Evolutionary conservation across 306 rosid genomes (phyloP).

Genomic region (Sphenostylis stenocarpa): DNA sequence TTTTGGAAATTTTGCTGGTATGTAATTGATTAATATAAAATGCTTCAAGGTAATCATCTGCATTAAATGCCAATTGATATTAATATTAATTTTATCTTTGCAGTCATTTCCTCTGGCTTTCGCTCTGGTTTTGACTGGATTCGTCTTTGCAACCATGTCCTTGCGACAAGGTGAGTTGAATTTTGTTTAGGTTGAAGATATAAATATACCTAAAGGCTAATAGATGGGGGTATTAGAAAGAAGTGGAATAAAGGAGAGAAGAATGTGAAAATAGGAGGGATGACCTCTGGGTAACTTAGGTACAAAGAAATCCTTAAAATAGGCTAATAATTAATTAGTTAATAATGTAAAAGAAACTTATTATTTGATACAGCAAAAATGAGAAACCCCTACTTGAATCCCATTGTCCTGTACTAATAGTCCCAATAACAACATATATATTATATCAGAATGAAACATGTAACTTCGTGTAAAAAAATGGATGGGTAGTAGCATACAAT

Average conservation of each 20-base stretch:
- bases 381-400: neutral
- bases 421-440: neutral
- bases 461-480: neutral
- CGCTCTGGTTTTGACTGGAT: slow-evolving; percentile 68
- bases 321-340: neutral
- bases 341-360: neutral
- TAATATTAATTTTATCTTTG: slow-evolving; percentile 35
- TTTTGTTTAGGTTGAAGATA: slow-evolving; percentile 23
- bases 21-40: slow-evolving; percentile 21
- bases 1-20: slow-evolving; percentile 1
- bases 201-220: neutral
- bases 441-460: neutral
- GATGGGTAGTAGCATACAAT: neutral
- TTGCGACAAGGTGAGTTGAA: slow-evolving; percentile 76
- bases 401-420: neutral
- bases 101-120: slow-evolving; percentile 92
- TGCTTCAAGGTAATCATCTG: slow-evolving; percentile 27
- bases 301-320: neutral
- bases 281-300: neutral
- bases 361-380: neutral
- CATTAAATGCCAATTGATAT: slow-evolving; percentile 21
- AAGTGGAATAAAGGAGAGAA: neutral
- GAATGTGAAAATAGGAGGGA: neutral
- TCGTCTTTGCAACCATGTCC: slow-evolving; percentile 79
- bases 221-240: no score